phyloP scores from a whole-genome alignment of 2,329 filamentous ascomycete genomes.

The Fusarium lyarnte region DNA sequence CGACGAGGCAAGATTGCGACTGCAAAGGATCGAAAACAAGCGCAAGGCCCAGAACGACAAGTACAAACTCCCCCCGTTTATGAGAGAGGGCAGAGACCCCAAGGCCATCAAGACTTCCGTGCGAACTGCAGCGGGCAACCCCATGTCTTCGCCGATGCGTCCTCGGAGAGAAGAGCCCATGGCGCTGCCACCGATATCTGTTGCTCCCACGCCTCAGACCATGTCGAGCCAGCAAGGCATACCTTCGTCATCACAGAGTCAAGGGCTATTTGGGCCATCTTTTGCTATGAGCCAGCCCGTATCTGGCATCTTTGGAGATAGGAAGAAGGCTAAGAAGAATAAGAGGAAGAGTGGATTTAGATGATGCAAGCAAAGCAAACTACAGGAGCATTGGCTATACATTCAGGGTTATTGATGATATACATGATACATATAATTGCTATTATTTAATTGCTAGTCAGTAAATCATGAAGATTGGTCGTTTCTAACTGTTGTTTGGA shows the following conservation, averaged over 20 bases:
- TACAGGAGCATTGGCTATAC: not conserved
- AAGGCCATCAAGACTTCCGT: conserved; percentile 3
- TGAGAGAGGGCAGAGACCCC: conserved; percentile 40
- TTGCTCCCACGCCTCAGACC: conserved; percentile 40
- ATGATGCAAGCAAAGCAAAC: conserved; percentile 28
- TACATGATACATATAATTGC: not conserved
- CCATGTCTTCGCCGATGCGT: conserved; percentile 23
- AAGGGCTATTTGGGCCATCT: conserved; percentile 41
- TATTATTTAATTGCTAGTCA: not conserved
- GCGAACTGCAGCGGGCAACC: not conserved
- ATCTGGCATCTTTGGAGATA: conserved; percentile 57
- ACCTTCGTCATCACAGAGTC: conserved; percentile 49
- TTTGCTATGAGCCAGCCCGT: conserved; percentile 58
- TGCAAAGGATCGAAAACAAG: conserved; percentile 47
- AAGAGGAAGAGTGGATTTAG: conserved; percentile 57
- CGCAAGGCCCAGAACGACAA: conserved; percentile 49
- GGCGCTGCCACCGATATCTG: conserved; percentile 23
- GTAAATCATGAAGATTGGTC: not conserved
- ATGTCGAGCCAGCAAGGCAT: conserved; percentile 51
- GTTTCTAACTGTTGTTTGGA: not conserved
- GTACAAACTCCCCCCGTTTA: conserved; percentile 44
- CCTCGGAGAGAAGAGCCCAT: conserved; percentile 18
- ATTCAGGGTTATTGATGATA: not conserved
- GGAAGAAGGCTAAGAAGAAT: conserved; percentile 55
- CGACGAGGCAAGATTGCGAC: conserved; percentile 47